These are phyloP conservation scores for Hymenoscyphus fructigenus DNA, from an alignment of 2,329 filamentous ascomycete species.

Conservation along the genomic window DNA sequence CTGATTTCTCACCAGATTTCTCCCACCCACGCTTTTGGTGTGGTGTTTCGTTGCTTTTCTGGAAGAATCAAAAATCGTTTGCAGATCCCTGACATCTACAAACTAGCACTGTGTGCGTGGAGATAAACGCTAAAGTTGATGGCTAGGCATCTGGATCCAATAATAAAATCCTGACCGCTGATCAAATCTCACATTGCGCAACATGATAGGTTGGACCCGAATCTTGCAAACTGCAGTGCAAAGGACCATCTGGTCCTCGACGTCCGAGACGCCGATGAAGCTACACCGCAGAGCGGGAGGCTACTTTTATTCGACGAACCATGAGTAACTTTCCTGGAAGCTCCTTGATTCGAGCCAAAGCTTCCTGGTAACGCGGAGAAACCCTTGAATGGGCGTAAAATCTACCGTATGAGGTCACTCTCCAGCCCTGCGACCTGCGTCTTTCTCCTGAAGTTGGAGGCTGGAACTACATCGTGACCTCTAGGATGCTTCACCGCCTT, in stretches of 20 bases:
- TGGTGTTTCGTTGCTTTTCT: conserved; percentile 25
- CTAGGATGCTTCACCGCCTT: conserved; percentile 26
- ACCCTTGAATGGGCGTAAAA: conserved; percentile 10
- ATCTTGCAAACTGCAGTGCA: conserved; percentile 19
- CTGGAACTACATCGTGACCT: conserved; percentile 25
- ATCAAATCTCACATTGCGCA: conserved; percentile 15
- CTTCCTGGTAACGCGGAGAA: conserved; percentile 21
- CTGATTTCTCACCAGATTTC: conserved; percentile 1
- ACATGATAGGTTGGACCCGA: conserved; percentile 25
- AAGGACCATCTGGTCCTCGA: conserved; percentile 25
- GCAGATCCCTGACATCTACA: conserved; percentile 13
- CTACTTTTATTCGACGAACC: conserved; percentile 31
- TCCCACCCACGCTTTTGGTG: conserved; percentile 13
- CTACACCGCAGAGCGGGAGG: conserved; percentile 33
- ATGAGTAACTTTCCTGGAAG: conserved; percentile 22
- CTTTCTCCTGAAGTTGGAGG: conserved; percentile 11
- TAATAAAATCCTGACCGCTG: conserved; percentile 12
- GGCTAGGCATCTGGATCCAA: conserved; percentile 11
- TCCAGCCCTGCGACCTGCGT: conserved; percentile 34
- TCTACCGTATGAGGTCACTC: background rate
- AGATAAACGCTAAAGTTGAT: background rate
- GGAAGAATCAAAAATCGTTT: conserved; percentile 19
- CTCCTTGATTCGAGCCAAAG: conserved; percentile 29
- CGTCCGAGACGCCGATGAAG: conserved; percentile 28
- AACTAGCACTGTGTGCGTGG: conserved; percentile 3